Evolutionary conservation across 2,329 filamentous ascomycete genomes (phyloP).

Genomic region (Fusarium albidum): DNA sequence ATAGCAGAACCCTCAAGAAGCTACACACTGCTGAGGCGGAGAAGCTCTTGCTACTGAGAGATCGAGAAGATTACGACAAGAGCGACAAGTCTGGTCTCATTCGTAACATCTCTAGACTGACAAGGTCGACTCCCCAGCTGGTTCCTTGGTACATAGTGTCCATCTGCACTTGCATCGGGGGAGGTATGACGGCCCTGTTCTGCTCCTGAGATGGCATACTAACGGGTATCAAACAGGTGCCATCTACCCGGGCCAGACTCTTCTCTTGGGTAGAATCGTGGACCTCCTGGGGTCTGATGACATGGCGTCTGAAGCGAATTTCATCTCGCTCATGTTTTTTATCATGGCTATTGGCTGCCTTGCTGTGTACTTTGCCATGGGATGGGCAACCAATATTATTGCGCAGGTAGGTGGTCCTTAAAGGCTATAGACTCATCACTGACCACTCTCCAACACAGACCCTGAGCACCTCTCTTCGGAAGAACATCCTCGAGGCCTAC

Average conservation of each 20-base stretch:
- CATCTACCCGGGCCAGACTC: conserved; percentile 49
- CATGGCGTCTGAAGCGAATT: conserved; percentile 52
- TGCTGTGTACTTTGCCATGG: conserved; percentile 50
- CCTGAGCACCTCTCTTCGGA: conserved; percentile 42
- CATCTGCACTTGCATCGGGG: no score
- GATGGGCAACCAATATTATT: conserved; percentile 42
- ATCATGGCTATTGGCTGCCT: conserved; percentile 53
- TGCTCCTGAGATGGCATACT: no score
- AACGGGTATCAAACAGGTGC: background rate
- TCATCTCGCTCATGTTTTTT: conserved; percentile 63
- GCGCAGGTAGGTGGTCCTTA: no score
- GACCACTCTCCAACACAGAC: conserved; percentile 6
- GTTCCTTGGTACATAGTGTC: no score
- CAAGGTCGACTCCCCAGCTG: no score
- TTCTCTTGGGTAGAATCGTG: conserved; percentile 50
- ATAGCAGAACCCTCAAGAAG: background rate
- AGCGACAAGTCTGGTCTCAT: no score
- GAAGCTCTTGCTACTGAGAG: no score
- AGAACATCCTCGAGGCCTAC: conserved; percentile 36
- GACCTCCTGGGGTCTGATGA: conserved; percentile 43
- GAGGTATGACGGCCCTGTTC: no score
- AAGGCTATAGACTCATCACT: no score
- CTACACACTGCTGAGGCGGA: no score
- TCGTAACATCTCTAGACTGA: no score
- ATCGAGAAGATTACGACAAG: no score